A percentile compares a stretch with the other conserved stretches of the same genome.
Evolutionary conservation across 2,329 filamentous ascomycete genomes (phyloP).

Genomic region (Rutstroemia sp.): DNA sequence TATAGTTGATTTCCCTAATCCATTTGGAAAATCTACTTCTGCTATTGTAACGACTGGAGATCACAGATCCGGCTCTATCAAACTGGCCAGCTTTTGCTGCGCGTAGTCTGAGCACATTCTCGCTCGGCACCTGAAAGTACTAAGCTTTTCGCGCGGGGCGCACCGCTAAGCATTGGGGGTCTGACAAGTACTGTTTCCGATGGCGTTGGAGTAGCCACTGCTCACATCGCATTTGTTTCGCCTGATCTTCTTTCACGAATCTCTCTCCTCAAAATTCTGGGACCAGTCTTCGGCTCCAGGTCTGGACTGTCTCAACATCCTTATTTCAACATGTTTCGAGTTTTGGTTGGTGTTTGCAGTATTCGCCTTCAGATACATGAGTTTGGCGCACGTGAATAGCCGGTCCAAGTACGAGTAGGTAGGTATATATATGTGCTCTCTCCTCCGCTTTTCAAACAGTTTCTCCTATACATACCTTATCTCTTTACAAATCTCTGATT

Average conservation of each 20-base stretch:
- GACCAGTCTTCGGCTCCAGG: background rate
- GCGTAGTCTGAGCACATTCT: too few species aligned
- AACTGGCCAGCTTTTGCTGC: too few species aligned
- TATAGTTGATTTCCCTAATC: too few species aligned
- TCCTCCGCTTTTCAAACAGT: background rate
- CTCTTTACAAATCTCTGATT: background rate
- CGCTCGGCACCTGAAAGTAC: background rate
- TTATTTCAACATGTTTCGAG: background rate
- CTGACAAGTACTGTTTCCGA: conserved; percentile 8
- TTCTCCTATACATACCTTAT: background rate
- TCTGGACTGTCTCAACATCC: background rate
- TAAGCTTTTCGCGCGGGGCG: background rate
- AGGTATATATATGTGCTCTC: background rate
- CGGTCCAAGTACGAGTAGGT: too few species aligned
- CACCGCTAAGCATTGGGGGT: conserved; percentile 1
- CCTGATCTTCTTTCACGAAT: background rate
- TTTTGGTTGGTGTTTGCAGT: background rate
- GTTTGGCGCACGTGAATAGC: too few species aligned
- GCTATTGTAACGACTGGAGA: too few species aligned
- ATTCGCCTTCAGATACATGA: too few species aligned
- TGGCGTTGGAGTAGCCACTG: background rate
- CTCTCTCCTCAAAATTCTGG: background rate
- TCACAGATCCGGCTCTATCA: too few species aligned
- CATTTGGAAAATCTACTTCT: too few species aligned
- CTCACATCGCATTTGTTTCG: conserved; percentile 1